Conservation (phyloP, 495 filamentous ascomycete species). For the Trichocladium uniseriatum region DNA sequence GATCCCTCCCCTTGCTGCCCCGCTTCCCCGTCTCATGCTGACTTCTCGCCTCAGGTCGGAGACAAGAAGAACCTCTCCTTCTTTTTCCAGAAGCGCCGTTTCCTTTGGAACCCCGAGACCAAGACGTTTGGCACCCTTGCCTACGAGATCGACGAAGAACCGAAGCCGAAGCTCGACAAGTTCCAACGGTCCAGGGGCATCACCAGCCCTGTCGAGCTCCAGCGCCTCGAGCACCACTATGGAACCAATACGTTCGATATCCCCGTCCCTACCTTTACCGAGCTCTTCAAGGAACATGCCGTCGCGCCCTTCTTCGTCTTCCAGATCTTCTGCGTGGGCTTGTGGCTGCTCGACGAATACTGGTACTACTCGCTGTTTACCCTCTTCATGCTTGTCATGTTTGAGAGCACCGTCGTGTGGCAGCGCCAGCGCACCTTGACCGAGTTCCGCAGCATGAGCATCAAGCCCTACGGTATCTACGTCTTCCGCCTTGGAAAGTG, state of each 20-base stretch:
- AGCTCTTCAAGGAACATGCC: constrained; percentile 96
- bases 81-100: constrained; percentile 95
- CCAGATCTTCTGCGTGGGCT: constrained; percentile 94
- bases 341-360: constrained; percentile 99
- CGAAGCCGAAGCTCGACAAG: constrained; percentile 60
- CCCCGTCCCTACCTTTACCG: constrained; percentile 86
- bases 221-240: constrained; percentile 80
- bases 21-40: background rate
- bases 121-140: constrained; percentile 68
- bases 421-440: constrained; percentile 93
- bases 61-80: constrained; percentile 75
- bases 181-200: constrained; percentile 78
- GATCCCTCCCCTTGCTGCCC: background rate
- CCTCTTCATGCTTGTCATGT: constrained; percentile 92
- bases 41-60: constrained; percentile 39
- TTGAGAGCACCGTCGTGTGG: constrained; percentile 99
- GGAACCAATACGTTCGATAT: constrained; percentile 97
- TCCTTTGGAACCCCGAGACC: constrained; percentile 65
- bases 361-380: constrained; percentile 99
- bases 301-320: constrained; percentile 99
- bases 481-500: constrained; percentile 80
- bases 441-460: constrained; percentile 98
- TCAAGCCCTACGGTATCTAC: constrained; percentile 92
- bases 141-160: constrained; percentile 78
- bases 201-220: constrained; percentile 57